Evolutionary conservation across 148 eudicot genomes (phyloP), one percentile per base, ranked within the genome.

Genomic region (Salicornia ramosissima): DNA sequence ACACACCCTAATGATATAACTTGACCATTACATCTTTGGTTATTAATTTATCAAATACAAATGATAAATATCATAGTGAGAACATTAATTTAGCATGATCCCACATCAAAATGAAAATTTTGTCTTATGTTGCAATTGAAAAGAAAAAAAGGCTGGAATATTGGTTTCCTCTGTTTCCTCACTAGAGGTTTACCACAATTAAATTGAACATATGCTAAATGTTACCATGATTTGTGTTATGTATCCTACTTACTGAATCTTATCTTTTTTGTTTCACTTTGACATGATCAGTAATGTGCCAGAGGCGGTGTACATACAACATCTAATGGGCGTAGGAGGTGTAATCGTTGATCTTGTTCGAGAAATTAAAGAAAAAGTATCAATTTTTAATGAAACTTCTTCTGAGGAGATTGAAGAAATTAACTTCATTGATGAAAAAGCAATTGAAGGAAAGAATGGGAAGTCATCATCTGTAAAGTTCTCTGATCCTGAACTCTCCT

Each of bases 281-380:
- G 4, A 8, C 40, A 36, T 36, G 19, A 28, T 6, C 81, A 86
- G 86, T 67, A 91, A 91, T 34, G 89, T 89, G 71, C 61, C 87
- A 26, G 97, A 91, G 72, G 97, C 92, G 0, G 97, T 91, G 39
- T 87, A 89, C 68, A 71, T 91, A 80, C 97, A 91, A 67, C 85
- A 87, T 49, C 63, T 89, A 58, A 91, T 89, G 92, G 96, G 97
- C 1, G 74, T 91, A 0, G 89, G 89, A 0, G 97, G 97, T 5
- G 97, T 87, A 58, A 84, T 89, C 19, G 96, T 89, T 1, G 97
- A 91, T 79, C 76, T 81, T 65, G 92, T 87, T 30, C 62, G 64
- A 74, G 90, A 91, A 62, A 86, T 91, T 19, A 76, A 85, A 14
- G 86, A 79, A 58, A 90, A 92, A 15, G 90, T 89, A 16, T 49